phyloP scores from a whole-genome alignment of 257 asterid genomes.

The Petunia secreta region DNA sequence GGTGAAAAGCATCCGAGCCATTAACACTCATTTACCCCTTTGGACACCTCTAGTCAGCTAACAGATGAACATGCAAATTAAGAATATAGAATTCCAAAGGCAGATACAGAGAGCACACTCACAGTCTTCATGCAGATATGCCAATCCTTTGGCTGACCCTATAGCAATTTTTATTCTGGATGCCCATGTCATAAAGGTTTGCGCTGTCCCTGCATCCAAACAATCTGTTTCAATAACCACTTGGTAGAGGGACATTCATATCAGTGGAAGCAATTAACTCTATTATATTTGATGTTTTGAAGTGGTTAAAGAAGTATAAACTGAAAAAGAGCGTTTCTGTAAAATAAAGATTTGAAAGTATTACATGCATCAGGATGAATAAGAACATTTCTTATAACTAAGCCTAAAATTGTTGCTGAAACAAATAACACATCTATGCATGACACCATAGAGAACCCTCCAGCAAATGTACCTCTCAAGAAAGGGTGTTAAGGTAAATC shows the following conservation, averaged over 20 bases:
- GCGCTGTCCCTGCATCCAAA: constrained; percentile 40
- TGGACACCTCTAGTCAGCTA: background rate
- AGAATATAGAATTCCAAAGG: background rate
- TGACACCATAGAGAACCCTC: background rate
- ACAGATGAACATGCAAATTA: background rate
- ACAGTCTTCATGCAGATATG: constrained; percentile 79
- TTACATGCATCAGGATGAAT: background rate
- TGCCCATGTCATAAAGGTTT: constrained; percentile 47
- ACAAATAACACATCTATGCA: background rate
- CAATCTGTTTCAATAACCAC: background rate
- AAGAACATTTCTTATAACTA: background rate
- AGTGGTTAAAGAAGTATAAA: constrained; percentile 14
- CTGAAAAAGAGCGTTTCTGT: constrained; percentile 15
- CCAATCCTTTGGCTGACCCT: constrained; percentile 66
- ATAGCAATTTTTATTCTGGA: constrained; percentile 58
- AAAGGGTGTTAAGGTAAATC: background rate
- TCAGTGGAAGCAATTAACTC: too few relatives aligned
- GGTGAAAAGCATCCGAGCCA: background rate
- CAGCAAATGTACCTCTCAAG: constrained; percentile 13
- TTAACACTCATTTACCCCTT: background rate
- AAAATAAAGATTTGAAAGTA: background rate
- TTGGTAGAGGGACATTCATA: background rate
- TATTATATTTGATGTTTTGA: background rate
- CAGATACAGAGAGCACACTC: background rate
- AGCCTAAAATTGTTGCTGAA: background rate